These are phyloP conservation scores for Blastocladiella britannica DNA, from an alignment of 192 early-diverging fungal species.

Conservation along the genomic window DNA sequence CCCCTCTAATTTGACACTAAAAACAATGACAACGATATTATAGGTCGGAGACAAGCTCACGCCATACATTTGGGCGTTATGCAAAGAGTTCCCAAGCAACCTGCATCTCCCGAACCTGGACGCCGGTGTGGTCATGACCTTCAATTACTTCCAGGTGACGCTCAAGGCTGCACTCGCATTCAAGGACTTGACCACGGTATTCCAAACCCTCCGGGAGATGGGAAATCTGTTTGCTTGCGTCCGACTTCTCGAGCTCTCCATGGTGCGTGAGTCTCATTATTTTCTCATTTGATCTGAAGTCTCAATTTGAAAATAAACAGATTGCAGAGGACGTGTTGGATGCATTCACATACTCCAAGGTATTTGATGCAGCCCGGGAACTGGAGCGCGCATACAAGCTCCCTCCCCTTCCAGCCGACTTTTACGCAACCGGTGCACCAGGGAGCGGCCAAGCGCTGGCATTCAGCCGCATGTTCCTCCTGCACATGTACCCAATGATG, in stretches of 20 bases:
- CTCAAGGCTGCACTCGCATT: background rate
- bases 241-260: background rate
- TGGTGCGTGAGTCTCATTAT: no score
- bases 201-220: background rate
- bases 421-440: no score
- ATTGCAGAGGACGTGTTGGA: no score
- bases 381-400: no score
- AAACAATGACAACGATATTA: background rate
- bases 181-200: background rate
- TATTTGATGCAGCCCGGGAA: no score
- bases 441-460: no score
- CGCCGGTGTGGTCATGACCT: background rate
- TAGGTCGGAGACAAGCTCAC: background rate
- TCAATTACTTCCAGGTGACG: background rate
- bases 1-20: background rate
- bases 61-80: background rate
- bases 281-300: no score
- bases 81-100: background rate
- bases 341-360: no score
- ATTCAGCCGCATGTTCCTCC: background rate
- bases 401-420: no score
- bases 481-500: background rate
- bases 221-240: background rate
- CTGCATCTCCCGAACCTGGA: background rate
- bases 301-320: no score